phyloP scores from a whole-genome alignment of 768 basidiomycete genomes.

The Podaxis pistillaris region DNA sequence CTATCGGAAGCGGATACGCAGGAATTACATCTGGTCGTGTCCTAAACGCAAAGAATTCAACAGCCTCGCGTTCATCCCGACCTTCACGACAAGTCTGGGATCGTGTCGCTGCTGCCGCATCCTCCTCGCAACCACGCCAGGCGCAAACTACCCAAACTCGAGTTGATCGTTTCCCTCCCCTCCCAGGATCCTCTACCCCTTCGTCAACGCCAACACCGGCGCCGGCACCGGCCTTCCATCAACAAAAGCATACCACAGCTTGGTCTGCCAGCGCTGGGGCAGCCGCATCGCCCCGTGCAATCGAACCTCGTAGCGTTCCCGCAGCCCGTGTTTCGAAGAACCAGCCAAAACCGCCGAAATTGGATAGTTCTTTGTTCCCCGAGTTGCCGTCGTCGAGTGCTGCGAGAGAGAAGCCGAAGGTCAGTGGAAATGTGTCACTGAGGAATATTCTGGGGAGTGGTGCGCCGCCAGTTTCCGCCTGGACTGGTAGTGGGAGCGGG shows the following conservation, averaged over 20 bases:
- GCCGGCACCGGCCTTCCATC: constrained; percentile 35
- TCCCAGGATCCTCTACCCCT: constrained; percentile 23
- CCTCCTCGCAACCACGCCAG: constrained; percentile 28
- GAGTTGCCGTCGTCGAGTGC: constrained; percentile 52
- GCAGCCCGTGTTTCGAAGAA: constrained; percentile 11
- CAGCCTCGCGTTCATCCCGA: constrained; percentile 53
- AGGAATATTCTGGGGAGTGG: constrained; percentile 60
- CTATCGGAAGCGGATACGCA: constrained; percentile 66
- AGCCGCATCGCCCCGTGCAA: constrained; percentile 17
- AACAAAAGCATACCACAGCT: constrained; percentile 54
- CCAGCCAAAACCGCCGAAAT: constrained; percentile 36
- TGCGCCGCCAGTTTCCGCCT: constrained; percentile 37
- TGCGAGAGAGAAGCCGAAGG: constrained; percentile 41
- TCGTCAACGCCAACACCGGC: constrained; percentile 16
- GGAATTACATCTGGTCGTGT: constrained; percentile 81
- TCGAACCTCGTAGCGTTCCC: constrained; percentile 17
- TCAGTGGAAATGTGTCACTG: constrained; percentile 66
- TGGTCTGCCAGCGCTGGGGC: constrained; percentile 49
- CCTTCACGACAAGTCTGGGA: constrained; percentile 74
- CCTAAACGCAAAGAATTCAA: constrained; percentile 79
- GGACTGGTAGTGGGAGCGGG: constrained; percentile 27
- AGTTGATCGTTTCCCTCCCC: constrained; percentile 35
- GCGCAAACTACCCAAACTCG: constrained; percentile 19
- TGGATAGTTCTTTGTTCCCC: constrained; percentile 64
- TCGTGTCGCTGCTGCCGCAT: constrained; percentile 79